phyloP scores from a whole-genome alignment of 129 eudicot species.

The Flaveria ramosissima region DNA sequence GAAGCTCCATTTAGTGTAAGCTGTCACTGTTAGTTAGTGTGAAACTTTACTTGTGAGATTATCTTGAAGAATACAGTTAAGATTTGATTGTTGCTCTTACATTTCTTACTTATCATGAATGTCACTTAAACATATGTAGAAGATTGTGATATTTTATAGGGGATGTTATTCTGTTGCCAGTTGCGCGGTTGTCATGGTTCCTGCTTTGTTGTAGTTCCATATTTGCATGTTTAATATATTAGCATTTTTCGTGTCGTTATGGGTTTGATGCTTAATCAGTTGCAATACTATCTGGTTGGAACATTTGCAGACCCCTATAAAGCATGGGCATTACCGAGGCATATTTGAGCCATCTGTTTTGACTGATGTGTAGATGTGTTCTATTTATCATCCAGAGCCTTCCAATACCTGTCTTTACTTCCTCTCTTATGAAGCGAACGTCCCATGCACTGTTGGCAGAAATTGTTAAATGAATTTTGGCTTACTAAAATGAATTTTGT shows the following conservation, averaged over 20 bases:
- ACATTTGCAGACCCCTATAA: not conserved
- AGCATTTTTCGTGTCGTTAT: not conserved
- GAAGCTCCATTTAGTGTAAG: slow-evolving; percentile 5
- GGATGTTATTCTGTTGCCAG: not conserved
- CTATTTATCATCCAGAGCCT: not conserved
- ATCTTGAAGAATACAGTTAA: not conserved
- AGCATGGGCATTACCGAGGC: not conserved
- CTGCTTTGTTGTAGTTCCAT: too few relatives aligned
- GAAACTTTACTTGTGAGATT: not conserved
- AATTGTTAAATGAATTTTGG: not conserved
- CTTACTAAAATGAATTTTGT: not conserved
- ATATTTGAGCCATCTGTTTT: slow-evolving; percentile 5
- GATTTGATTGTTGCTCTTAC: slow-evolving; percentile 3
- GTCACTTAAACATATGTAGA: not conserved
- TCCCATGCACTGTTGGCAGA: not conserved
- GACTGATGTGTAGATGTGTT: not conserved
- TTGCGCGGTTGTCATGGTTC: not conserved
- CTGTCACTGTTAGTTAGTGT: not conserved
- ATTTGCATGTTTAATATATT: not conserved
- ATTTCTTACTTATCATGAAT: not conserved
- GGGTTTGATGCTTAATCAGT: slow-evolving; percentile 5
- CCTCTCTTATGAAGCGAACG: not conserved
- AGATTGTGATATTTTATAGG: not conserved
- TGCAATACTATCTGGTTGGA: not conserved
- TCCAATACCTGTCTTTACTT: not conserved